phyloP scores from a whole-genome alignment of 83 land plant species.

The Picea mariana region DNA sequence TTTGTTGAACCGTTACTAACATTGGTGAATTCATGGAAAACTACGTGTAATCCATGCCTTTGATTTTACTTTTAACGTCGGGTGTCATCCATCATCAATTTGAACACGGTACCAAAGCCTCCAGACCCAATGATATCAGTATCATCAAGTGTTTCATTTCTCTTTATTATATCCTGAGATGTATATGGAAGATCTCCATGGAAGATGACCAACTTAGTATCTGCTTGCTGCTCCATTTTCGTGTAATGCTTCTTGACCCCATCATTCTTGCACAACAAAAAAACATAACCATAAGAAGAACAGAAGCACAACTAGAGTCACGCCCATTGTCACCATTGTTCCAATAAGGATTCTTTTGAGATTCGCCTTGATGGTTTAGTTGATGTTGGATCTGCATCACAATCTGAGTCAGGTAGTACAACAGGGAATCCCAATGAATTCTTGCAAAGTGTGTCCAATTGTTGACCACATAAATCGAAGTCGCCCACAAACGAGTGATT shows the following conservation, averaged over 20 bases:
- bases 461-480: conserved; percentile 78
- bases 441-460: conserved; percentile 59
- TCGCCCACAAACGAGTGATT: conserved; percentile 75
- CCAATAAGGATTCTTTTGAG: conserved; percentile 63
- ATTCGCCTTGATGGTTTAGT: conserved; percentile 43
- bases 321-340: neutral
- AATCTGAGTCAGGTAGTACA: conserved; percentile 43
- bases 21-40: too few relatives aligned
- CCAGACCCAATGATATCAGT: too few relatives aligned
- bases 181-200: conserved; percentile 69
- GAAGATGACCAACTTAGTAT: conserved; percentile 41
- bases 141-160: too few relatives aligned
- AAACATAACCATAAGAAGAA: conserved; percentile 57
- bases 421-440: conserved; percentile 61
- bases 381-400: conserved; percentile 36
- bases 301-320: conserved; percentile 24
- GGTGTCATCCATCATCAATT: too few relatives aligned
- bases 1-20: too few relatives aligned
- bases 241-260: conserved; percentile 35
- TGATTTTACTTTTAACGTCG: too few relatives aligned
- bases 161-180: conserved; percentile 62
- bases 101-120: too few relatives aligned
- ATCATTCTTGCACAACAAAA: conserved; percentile 44
- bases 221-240: conserved; percentile 44
- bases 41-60: too few relatives aligned